Evolutionary conservation across 75 land plant species (phyloP), one percentile per base, ranked within the genome.

Genomic region (Pinus taeda): DNA sequence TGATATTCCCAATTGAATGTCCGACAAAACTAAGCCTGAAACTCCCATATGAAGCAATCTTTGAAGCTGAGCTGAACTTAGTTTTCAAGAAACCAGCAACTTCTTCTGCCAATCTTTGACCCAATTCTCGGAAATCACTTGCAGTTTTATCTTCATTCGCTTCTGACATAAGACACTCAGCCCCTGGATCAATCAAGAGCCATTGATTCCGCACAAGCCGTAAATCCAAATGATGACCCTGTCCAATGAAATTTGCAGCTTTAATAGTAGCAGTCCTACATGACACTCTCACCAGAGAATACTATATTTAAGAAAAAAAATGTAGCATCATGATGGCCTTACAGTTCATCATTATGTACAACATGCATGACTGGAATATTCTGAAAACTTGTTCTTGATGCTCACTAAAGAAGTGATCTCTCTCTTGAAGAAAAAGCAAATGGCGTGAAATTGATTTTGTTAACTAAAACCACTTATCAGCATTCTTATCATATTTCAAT

Each of bases 201-300:
- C 97, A 94, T 74, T 94, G 97, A 74, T 94, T 92, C 56, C 95
- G 81, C 58, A 92, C 87, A 61, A 94, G 86, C 39, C 97, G 85
- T 69, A 94, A 83, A 87, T 94, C 97, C 74, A 94, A 79, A 89
- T 94, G 97, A 79, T 92, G 97, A 45, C 97, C 97, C 97, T 94
- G 58, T 57, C 37, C 58, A 73, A 73, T 49, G 2, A 49, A 49
- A 49, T 49, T 49, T 11, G 11, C 55, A 49, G 12, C 11, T 9
- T 49, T 49, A 49, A 49, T 11, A 11, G 11, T 49, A 11, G 55
- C 55, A 49, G 11, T 49, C 55, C 11, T 49, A 49, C 55, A 49
- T 49, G 12, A 49, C 55, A 49, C 42, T 39, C 13, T 49, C 12
- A 49, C 55, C 12, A 49, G 55, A 49, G 2, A 49, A 9, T 49